Evolutionary conservation across 805 yeast genomes (phyloP).

Genomic region (Saccharomycopsis vini): DNA sequence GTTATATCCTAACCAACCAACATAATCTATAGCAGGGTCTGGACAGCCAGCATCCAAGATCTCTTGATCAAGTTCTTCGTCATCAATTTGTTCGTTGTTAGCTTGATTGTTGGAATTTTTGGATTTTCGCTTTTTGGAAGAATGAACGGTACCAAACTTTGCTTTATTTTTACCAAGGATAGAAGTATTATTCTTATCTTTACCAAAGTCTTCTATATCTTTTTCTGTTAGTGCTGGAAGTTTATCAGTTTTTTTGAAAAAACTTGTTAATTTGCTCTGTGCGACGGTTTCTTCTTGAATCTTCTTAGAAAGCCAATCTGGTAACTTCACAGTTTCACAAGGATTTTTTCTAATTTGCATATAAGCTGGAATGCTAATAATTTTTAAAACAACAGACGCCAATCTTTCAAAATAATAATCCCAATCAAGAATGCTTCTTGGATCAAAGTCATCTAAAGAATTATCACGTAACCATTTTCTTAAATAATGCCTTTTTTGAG

Average conservation of each 20-base stretch:
- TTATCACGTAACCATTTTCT: conserved; percentile 84
- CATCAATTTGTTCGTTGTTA: conserved; percentile 29
- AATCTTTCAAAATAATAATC: conserved; percentile 81
- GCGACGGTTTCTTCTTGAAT: conserved; percentile 55
- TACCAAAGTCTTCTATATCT: conserved; percentile 73
- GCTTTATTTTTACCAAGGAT: conserved; percentile 27
- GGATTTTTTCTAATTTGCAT: conserved; percentile 82
- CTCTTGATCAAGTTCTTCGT: conserved; percentile 36
- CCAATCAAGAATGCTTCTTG: conserved; percentile 89
- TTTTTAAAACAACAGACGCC: conserved; percentile 88
- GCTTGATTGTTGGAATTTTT: conserved; percentile 1
- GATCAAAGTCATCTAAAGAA: conserved; percentile 70
- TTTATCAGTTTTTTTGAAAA: conserved; percentile 39
- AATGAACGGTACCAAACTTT: conserved; percentile 29
- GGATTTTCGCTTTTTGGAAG: no score
- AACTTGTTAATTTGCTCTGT: conserved; percentile 55
- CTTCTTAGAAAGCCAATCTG: conserved; percentile 77
- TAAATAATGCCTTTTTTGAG: conserved; percentile 62
- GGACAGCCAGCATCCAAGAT: conserved; percentile 51
- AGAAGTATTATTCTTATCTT: conserved; percentile 25
- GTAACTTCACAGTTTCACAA: conserved; percentile 89
- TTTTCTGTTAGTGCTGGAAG: conserved; percentile 33
- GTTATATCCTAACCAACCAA: conserved; percentile 60
- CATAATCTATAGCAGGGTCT: conserved; percentile 56
- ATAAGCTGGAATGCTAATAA: conserved; percentile 96